Evolutionary conservation across 345 rosid genomes (phyloP), one percentile per base, ranked within the genome.

Genomic region (Firmiana major): DNA sequence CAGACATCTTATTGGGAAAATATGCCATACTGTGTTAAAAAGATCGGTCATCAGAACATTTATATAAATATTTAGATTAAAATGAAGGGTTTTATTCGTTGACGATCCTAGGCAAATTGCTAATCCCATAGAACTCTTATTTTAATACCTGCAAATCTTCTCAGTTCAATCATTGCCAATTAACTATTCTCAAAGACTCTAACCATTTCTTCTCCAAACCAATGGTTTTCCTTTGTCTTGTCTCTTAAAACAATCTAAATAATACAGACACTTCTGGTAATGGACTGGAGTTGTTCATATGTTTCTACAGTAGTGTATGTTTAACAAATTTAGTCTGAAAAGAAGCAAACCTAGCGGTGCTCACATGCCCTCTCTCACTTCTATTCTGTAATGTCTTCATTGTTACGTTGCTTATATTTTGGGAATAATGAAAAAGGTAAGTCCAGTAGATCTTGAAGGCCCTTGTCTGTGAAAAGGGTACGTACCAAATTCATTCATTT

Each of bases 41-140:
- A 54, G 34, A 24, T 67, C 28, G n/a, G 34, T 66, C 9, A 66
- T 66, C 34, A 31, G 9, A 24, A 1, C 10, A 24, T 31, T 1
- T 0, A 28, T 60, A 28, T 24, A 60, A 26, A 3, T 31, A 31
- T 38, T 2, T 62, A 12, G 9, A 62, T 13, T 7, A 28, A 22
- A 21, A 13, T 45, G 2, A 43, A 4, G 10, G 7, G 10, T 34
- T 48, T 42, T 66, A 51, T 15, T 73, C 40, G 77, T 71, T 59
- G 77, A 72, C 49, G 75, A 89, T 89, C 86, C 90, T 51, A 87
- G 83, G 86, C 85, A 79, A 64, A 16, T 76, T 31, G 73, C 79
- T 79, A 65, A 87, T 85, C 88, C 73, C 88, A 84, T 67, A 82
- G 79, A 72, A 43, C 64, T 75, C 5, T 16, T 9, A 63, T 40